These are phyloP conservation scores for Hypoxylon crocopeplum DNA, from an alignment of 495 filamentous ascomycete genomes.

Conservation along the genomic window DNA sequence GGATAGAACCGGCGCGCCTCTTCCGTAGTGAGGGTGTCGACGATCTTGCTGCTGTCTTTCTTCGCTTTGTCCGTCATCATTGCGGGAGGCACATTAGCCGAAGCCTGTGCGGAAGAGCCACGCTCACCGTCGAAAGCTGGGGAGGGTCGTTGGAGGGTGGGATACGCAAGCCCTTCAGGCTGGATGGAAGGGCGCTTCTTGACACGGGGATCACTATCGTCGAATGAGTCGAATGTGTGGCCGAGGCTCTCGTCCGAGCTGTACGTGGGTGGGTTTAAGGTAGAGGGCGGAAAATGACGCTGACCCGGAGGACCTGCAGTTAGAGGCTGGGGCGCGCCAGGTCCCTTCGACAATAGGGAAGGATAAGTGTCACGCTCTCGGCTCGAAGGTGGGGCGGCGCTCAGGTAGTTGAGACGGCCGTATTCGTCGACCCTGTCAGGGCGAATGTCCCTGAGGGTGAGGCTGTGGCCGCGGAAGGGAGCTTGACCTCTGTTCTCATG, in stretches of 20 bases:
- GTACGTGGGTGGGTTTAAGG: constrained; percentile 34
- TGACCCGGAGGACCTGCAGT: constrained; percentile 57
- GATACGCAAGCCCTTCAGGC: background rate
- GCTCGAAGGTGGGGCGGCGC: background rate
- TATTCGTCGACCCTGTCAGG: constrained; percentile 16
- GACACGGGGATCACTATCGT: constrained; percentile 14
- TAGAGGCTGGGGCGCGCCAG: constrained; percentile 52
- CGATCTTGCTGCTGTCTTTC: background rate
- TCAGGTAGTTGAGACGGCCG: background rate
- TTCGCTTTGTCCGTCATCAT: background rate
- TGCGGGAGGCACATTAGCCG: background rate
- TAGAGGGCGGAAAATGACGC: constrained; percentile 45
- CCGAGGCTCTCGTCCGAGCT: constrained; percentile 11
- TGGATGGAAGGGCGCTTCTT: constrained; percentile 2
- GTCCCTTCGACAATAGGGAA: constrained; percentile 36
- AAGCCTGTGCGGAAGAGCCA: background rate
- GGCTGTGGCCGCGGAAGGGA: background rate
- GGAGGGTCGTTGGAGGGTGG: constrained; percentile 1
- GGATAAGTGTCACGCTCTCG: constrained; percentile 20
- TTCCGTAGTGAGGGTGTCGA: constrained; percentile 29
- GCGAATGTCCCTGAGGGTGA: background rate
- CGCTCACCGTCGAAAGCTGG: background rate
- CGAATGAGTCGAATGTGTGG: constrained; percentile 33
- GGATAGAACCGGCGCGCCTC: constrained; percentile 32
- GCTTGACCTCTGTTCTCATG: constrained; percentile 3